These are phyloP conservation scores for Kwoniella bestiolae DNA, from an alignment of 768 basidiomycete genomes.

Conservation along the genomic window DNA sequence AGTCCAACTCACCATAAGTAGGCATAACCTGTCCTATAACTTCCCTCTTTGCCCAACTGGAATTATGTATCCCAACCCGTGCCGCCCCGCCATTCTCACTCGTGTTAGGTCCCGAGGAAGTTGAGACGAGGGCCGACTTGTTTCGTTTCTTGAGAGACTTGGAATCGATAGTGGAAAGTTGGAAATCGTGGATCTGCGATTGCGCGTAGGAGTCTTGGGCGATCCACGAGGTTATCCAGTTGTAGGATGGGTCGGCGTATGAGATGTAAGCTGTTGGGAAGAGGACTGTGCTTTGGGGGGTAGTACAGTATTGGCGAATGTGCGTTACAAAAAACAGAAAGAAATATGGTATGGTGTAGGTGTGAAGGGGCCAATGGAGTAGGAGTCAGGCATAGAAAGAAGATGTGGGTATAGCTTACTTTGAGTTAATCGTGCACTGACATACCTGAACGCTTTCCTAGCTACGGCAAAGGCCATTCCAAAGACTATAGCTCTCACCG, in stretches of 20 bases:
- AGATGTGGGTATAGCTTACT: conserved; percentile 1
- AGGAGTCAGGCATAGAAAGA: background rate
- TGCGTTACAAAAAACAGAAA: too few species aligned
- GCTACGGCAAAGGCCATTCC: background rate
- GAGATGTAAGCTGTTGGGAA: conserved; percentile 43
- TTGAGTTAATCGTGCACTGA: background rate
- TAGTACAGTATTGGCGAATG: background rate
- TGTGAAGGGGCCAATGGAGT: background rate
- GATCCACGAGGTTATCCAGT: conserved; percentile 41
- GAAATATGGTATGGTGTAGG: too few species aligned
- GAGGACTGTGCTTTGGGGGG: conserved; percentile 27
- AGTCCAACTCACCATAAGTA: conserved; percentile 28
- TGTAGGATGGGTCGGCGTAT: conserved; percentile 31
- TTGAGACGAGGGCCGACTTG: conserved; percentile 11
- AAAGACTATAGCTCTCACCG: conserved; percentile 2
- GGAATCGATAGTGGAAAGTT: conserved; percentile 31
- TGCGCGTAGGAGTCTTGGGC: conserved; percentile 42
- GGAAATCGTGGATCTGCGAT: conserved; percentile 36
- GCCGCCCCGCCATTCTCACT: background rate
- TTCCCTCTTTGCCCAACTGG: conserved; percentile 27
- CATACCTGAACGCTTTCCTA: background rate
- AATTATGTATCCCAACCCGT: conserved; percentile 22
- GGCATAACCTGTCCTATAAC: conserved; percentile 40
- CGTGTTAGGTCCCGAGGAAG: background rate
- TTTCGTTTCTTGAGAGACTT: conserved; percentile 17